These are phyloP conservation scores for Arabidopsis hybrid DNA, from an alignment of 441 rosid species.

Conservation along the genomic window DNA sequence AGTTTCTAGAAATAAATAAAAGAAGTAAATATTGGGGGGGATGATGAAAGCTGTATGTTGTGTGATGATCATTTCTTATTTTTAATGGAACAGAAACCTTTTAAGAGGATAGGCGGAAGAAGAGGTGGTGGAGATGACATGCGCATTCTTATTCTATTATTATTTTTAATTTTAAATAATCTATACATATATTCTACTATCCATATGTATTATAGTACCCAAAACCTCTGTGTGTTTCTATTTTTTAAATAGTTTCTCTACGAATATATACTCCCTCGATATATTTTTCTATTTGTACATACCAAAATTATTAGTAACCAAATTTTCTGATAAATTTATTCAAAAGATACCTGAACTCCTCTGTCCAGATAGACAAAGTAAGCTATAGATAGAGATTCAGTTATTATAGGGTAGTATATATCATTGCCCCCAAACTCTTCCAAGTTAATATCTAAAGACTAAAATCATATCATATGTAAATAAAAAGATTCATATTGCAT, in stretches of 20 bases:
- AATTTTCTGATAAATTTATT: slow-evolving; percentile 14
- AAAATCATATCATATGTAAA: neutral
- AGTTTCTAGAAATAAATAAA: neutral
- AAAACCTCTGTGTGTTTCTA: slow-evolving; percentile 1
- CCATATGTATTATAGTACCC: slow-evolving; percentile 30
- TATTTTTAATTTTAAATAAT: neutral
- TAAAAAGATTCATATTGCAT: neutral
- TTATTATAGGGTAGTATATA: neutral
- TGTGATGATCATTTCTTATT: slow-evolving; percentile 21
- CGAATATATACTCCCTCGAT: slow-evolving; percentile 6
- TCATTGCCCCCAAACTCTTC: neutral
- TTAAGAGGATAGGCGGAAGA: slow-evolving; percentile 43
- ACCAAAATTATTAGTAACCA: slow-evolving; percentile 12
- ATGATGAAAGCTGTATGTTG: slow-evolving; percentile 46
- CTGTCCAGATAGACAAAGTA: neutral
- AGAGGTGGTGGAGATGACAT: slow-evolving; percentile 53
- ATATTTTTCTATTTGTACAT: neutral
- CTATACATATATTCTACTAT: neutral
- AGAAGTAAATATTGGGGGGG: slow-evolving; percentile 3
- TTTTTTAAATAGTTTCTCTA: neutral
- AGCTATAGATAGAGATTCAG: neutral
- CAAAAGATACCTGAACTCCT: slow-evolving; percentile 6
- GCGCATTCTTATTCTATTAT: slow-evolving; percentile 15
- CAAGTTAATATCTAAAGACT: neutral
- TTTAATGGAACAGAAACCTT: slow-evolving; percentile 37